Evolutionary conservation across 192 early-diverging fungal genomes (phyloP).

Genomic region (Martensiomyces pterosporus): DNA sequence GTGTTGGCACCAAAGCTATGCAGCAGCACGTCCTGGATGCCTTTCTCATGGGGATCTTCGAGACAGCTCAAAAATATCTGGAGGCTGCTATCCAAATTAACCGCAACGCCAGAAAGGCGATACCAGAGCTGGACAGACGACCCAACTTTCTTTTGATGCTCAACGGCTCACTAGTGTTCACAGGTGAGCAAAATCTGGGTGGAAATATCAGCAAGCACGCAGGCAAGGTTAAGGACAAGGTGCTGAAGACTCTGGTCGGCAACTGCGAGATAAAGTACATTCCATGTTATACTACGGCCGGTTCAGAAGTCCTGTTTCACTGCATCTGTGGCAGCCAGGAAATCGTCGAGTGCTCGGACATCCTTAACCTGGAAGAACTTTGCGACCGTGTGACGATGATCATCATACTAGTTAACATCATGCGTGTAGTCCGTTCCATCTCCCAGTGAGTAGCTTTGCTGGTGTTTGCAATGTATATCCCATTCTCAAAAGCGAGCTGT

Average conservation of each 20-base stretch:
- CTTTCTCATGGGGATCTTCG: not conserved
- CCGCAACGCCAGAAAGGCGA: not conserved
- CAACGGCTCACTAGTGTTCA: conserved; percentile 1
- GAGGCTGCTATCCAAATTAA: not conserved
- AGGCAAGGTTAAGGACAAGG: not conserved
- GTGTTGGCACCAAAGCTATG: not conserved
- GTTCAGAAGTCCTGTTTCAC: not conserved
- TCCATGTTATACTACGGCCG: not conserved
- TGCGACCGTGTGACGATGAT: not conserved
- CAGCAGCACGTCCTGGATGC: not conserved
- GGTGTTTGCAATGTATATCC: no score
- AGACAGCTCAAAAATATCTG: not conserved
- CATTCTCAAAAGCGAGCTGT: no score
- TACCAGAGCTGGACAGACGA: no score
- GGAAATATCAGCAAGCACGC: not conserved
- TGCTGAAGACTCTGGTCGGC: not conserved
- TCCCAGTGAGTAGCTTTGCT: no score
- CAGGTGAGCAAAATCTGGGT: not conserved
- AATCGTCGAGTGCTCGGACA: conserved; percentile 1
- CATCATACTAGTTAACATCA: not conserved
- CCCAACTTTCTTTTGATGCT: not conserved
- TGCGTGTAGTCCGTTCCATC: not conserved
- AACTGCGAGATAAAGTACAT: not conserved
- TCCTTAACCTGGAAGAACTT: not conserved
- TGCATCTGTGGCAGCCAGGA: not conserved